Evolutionary conservation across 2,329 filamentous ascomycete genomes (phyloP).

Genomic region (Huntiella decipiens): DNA sequence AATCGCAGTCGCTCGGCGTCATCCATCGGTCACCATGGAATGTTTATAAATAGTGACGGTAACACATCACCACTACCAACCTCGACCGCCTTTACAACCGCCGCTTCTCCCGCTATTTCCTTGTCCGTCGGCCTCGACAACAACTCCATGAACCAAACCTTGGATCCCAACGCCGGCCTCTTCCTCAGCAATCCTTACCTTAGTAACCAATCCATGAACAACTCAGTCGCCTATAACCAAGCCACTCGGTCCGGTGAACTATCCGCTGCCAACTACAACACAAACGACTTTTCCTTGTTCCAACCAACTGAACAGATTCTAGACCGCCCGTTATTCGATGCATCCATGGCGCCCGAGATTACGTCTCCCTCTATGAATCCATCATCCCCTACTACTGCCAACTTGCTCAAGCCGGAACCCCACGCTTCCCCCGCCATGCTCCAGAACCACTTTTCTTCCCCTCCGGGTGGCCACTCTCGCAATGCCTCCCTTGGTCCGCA

Average conservation of each 20-base stretch:
- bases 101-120: conserved; percentile 22
- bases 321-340: conserved; percentile 41
- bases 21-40: conserved; percentile 37
- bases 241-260: conserved; percentile 23
- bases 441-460: conserved; percentile 36
- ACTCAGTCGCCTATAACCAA: conserved; percentile 21
- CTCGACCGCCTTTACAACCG: conserved; percentile 34
- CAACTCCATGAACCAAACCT: conserved; percentile 10
- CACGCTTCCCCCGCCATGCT: conserved; percentile 34
- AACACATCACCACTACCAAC: conserved; percentile 38
- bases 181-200: conserved; percentile 23
- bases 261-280: conserved; percentile 22
- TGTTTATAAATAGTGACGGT: conserved; percentile 42
- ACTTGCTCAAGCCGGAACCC: conserved; percentile 31
- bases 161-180: conserved; percentile 18
- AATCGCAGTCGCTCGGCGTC: conserved; percentile 37
- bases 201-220: conserved; percentile 24
- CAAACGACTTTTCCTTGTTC: conserved; percentile 47
- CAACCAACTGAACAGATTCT: conserved; percentile 36
- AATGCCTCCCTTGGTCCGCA: conserved; percentile 38
- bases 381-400: conserved; percentile 33
- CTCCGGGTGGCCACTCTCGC: conserved; percentile 31
- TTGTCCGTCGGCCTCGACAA: conserved; percentile 30
- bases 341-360: conserved; percentile 29
- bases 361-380: conserved; percentile 35